Conservation (phyloP, 1,139 yeast species). For the Hemisphaericaspora subhashii region DNA sequence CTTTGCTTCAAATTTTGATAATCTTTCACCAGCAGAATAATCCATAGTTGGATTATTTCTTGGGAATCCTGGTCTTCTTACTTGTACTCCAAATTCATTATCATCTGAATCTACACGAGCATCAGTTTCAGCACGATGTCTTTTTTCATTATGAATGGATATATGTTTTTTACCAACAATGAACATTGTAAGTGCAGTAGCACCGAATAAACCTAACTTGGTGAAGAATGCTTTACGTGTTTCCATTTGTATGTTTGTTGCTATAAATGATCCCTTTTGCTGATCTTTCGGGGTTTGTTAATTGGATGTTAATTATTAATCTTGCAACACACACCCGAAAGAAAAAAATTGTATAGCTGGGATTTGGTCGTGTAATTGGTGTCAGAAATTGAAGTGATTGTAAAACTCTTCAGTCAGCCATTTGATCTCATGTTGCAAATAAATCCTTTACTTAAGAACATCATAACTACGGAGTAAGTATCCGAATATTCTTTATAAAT, state of each 20-base stretch:
- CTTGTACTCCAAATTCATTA: slow-evolving; percentile 31
- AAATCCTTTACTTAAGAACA: no score
- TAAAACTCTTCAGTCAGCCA: no score
- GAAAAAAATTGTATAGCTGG: no score
- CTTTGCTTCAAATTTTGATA: slow-evolving; percentile 65
- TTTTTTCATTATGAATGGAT: slow-evolving; percentile 33
- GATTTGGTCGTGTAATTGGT: neutral
- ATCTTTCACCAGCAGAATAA: slow-evolving; percentile 30
- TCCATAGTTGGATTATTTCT: slow-evolving; percentile 27
- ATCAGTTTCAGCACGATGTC: slow-evolving; percentile 41
- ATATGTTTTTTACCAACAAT: slow-evolving; percentile 40
- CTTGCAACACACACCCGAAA: no score
- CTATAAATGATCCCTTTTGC: neutral
- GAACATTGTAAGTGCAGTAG: slow-evolving; percentile 33
- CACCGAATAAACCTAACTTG: slow-evolving; percentile 37
- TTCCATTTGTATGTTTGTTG: slow-evolving; percentile 21
- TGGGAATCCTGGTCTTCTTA: slow-evolving; percentile 41
- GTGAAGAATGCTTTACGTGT: slow-evolving; percentile 36
- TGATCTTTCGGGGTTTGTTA: slow-evolving; percentile 3
- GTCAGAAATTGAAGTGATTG: no score
- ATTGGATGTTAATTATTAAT: neutral
- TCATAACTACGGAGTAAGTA: no score
- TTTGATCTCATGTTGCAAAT: no score
- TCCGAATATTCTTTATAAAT: no score
- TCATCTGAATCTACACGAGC: slow-evolving; percentile 33